A percentile compares a stretch with the other conserved stretches of the same genome.
Evolutionary conservation across 1,284 basidiomycete species (phyloP).

Genomic region (Coriolopsis trogii): DNA sequence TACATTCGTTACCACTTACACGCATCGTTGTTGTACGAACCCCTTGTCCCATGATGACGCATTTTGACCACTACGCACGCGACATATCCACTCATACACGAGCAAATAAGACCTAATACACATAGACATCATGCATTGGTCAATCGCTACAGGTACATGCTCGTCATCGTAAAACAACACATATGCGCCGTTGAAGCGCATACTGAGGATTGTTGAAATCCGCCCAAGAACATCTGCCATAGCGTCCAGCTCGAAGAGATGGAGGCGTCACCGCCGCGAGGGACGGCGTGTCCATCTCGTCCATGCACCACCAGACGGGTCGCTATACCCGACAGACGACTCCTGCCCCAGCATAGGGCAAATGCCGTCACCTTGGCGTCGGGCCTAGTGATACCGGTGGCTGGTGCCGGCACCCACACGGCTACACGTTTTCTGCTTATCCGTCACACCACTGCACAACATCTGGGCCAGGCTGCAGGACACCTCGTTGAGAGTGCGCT

Average conservation of each 20-base stretch:
- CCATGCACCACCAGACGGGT: slow-evolving; percentile 13
- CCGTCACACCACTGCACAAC: slow-evolving; percentile 37
- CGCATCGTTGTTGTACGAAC: too few relatives aligned
- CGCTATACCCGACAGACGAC: slow-evolving; percentile 8
- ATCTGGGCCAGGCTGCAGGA: slow-evolving; percentile 35
- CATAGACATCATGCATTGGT: slow-evolving; percentile 10
- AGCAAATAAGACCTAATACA: neutral
- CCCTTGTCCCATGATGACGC: too few relatives aligned
- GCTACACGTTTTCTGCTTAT: slow-evolving; percentile 29
- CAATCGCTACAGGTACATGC: slow-evolving; percentile 16
- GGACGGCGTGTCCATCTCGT: slow-evolving; percentile 12
- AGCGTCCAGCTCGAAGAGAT: slow-evolving; percentile 15
- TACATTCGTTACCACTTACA: too few relatives aligned
- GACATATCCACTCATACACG: neutral
- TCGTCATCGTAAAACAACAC: slow-evolving; percentile 15
- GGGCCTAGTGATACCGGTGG: slow-evolving; percentile 4
- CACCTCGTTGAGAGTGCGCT: slow-evolving; percentile 35
- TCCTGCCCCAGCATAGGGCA: neutral
- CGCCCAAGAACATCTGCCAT: slow-evolving; percentile 23
- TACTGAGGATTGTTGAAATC: slow-evolving; percentile 41
- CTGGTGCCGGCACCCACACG: slow-evolving; percentile 23
- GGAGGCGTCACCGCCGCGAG: slow-evolving; percentile 4
- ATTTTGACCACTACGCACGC: too few relatives aligned
- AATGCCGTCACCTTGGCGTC: slow-evolving; percentile 7
- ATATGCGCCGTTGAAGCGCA: slow-evolving; percentile 34